phyloP scores from a whole-genome alignment of 805 yeast species.

The Starmerella floricola region DNA sequence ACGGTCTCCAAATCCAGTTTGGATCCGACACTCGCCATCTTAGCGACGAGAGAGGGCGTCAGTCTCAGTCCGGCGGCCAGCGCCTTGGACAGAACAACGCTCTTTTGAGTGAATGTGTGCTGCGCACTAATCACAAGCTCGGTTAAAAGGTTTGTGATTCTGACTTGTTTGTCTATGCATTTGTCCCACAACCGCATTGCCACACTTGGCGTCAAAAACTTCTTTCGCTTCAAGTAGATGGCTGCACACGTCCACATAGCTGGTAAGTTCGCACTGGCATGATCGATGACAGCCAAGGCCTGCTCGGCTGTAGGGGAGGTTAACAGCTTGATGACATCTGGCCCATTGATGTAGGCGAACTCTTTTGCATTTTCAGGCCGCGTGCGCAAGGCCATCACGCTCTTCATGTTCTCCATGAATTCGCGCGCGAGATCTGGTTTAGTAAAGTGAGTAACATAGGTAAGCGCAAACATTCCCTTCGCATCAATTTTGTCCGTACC shows the following conservation, averaged over 20 bases:
- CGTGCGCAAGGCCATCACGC: conserved; percentile 3
- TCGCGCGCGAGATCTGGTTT: conserved; percentile 10
- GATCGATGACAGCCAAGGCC: conserved; percentile 12
- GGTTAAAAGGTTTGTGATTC: conserved; percentile 5
- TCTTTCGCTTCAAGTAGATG: conserved; percentile 14
- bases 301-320: conserved; percentile 11
- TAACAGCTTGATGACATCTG: conserved; percentile 9
- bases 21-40: conserved; percentile 6
- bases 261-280: conserved; percentile 7
- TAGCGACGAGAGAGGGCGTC: conserved; percentile 11
- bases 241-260: conserved; percentile 24
- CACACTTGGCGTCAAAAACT: conserved; percentile 17
- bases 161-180: conserved; percentile 18
- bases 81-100: conserved; percentile 4
- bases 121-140: conserved; percentile 13
- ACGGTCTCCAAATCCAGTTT: conserved; percentile 8
- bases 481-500: conserved; percentile 19
- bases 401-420: conserved; percentile 6
- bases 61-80: conserved; percentile 5
- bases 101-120: conserved; percentile 7
- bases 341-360: conserved; percentile 17
- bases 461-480: conserved; percentile 26
- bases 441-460: conserved; percentile 20
- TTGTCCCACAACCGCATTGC: conserved; percentile 16
- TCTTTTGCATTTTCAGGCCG: conserved; percentile 6